These are phyloP conservation scores for Mycena rebaudengoi DNA, from an alignment of 768 basidiomycete species.

Conservation along the genomic window DNA sequence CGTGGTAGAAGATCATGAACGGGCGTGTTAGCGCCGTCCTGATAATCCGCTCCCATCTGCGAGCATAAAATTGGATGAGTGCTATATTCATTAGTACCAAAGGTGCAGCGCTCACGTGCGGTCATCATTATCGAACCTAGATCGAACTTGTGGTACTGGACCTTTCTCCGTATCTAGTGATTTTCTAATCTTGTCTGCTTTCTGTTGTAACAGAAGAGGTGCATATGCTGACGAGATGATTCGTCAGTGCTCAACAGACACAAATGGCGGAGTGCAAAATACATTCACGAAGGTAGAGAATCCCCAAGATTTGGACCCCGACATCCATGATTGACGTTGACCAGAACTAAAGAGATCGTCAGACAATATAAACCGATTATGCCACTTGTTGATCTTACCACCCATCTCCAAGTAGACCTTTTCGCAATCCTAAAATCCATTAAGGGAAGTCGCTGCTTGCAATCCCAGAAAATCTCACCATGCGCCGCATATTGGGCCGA, in stretches of 20 bases:
- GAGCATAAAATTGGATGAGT: neutral
- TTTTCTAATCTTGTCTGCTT: conserved; percentile 56
- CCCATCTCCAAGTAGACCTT: conserved; percentile 22
- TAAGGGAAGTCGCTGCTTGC: too few species aligned
- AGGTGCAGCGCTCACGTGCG: conserved; percentile 48
- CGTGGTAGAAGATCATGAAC: conserved; percentile 64
- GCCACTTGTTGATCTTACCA: neutral
- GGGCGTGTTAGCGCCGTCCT: conserved; percentile 69
- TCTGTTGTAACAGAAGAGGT: conserved; percentile 55
- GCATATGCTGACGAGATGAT: conserved; percentile 49
- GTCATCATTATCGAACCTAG: conserved; percentile 46
- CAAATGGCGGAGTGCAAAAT: conserved; percentile 27
- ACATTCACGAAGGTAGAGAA: conserved; percentile 74
- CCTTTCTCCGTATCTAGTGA: conserved; percentile 58
- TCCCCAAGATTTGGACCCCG: conserved; percentile 60
- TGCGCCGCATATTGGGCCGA: conserved; percentile 70
- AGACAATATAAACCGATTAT: too few species aligned
- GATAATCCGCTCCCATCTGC: conserved; percentile 57
- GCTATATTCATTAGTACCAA: too few species aligned
- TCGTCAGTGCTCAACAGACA: conserved; percentile 31
- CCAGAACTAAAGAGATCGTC: conserved; percentile 55
- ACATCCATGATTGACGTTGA: conserved; percentile 68
- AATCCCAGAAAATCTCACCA: too few species aligned
- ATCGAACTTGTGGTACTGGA: conserved; percentile 47
- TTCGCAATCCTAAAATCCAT: too few species aligned